These are phyloP conservation scores for Scytalidium sp. DNA, from an alignment of 2,329 filamentous ascomycete genomes.

Conservation along the genomic window DNA sequence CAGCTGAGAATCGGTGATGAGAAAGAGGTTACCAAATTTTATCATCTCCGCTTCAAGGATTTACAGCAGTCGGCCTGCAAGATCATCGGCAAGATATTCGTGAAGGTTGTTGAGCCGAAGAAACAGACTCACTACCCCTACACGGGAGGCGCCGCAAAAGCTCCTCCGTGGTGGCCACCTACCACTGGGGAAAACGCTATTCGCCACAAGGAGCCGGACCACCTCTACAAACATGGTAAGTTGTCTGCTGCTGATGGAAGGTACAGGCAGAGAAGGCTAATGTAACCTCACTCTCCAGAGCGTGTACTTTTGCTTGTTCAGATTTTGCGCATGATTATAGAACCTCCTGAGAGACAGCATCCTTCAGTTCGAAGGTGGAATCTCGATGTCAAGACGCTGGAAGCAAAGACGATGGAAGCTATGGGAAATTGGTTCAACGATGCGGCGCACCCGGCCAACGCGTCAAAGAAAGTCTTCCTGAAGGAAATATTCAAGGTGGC, in stretches of 20 bases:
- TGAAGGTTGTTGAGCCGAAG: slow-evolving; percentile 72
- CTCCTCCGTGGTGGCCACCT: slow-evolving; percentile 65
- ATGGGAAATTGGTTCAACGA: slow-evolving; percentile 58
- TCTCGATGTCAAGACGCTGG: slow-evolving; percentile 47
- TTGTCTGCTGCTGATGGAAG: not conserved
- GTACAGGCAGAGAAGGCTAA: not conserved
- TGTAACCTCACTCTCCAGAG: slow-evolving; percentile 37
- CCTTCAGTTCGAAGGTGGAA: slow-evolving; percentile 49
- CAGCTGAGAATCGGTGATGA: slow-evolving; percentile 51
- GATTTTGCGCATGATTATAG: slow-evolving; percentile 53
- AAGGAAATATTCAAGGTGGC: slow-evolving; percentile 63
- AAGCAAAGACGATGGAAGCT: slow-evolving; percentile 56
- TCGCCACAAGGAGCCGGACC: slow-evolving; percentile 71
- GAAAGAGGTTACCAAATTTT: slow-evolving; percentile 55
- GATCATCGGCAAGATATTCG: slow-evolving; percentile 70
- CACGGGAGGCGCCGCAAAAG: slow-evolving; percentile 59
- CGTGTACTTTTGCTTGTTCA: slow-evolving; percentile 57
- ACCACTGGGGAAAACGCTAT: slow-evolving; percentile 54
- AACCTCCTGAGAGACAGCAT: slow-evolving; percentile 31
- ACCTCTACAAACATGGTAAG: slow-evolving; percentile 65
- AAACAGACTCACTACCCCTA: slow-evolving; percentile 76
- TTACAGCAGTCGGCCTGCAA: slow-evolving; percentile 72
- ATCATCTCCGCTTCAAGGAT: slow-evolving; percentile 58
- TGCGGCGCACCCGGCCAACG: slow-evolving; percentile 49
- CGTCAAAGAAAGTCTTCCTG: slow-evolving; percentile 51